Evolutionary conservation across 345 rosid species (phyloP), one percentile per base, ranked within the genome.

Genomic region (Pseudoturritis turrita): DNA sequence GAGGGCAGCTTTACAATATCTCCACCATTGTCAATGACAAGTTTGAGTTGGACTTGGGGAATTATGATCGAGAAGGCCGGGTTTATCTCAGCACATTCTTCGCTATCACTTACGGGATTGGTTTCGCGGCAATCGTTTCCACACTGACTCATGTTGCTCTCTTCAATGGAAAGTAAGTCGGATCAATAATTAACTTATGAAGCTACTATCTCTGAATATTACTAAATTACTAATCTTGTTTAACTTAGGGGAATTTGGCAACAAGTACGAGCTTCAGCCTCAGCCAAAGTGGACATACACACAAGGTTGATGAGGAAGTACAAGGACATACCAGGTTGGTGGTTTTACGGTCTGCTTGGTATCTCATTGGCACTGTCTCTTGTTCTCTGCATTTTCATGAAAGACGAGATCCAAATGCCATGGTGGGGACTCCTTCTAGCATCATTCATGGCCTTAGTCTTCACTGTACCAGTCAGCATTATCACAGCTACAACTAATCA

Each of bases 371-470:
- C 41, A 12, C 83, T 86, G 14, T 81, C 85, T 41, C 83, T 86
- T 14, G 75, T 62, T 4, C 55, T 86, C 18, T 86, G 87, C 81
- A 78, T 68, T 55, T 67, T 82, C 72, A 68, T 87, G 86, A 78
- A 76, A 70, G 80, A 78, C 2, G 50, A 87, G 75, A 61, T 87
- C 46, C 89, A 87, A 70, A 80, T 87, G 86, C 91, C 91, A 19
- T 87, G 89, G 86, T 85, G 91, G 91, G 91, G 86, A 14, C 83
- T 87, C 2, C 63, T 87, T 33, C 74, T 85, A 43, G 89, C 89
- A n/a, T 65, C 84, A 8, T 70, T 59, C 65, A 73, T 86, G 57
- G 91, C 88, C 11, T 28, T 83, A 26, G 33, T 33, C 15, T 87
- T 87, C 72, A 87, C 91, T 11, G 83, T 75, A 35, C 87, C 87